Evolutionary conservation across 805 yeast genomes (phyloP).

Genomic region (Lipomyces anomalus): DNA sequence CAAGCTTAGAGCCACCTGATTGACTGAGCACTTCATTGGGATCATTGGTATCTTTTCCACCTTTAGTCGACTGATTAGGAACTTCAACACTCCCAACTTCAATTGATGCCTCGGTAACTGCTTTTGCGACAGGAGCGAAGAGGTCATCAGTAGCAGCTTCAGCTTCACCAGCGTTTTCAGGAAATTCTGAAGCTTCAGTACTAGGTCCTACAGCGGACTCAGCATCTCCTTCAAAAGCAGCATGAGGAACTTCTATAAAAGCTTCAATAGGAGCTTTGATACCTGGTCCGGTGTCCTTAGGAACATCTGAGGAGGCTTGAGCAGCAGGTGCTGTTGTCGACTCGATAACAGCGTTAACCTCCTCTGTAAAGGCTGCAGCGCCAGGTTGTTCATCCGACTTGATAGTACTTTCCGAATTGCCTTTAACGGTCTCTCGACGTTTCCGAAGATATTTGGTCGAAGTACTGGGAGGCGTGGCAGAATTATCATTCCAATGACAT

Average conservation of each 20-base stretch:
- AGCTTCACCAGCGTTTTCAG: neutral
- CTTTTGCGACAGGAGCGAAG: too few relatives aligned
- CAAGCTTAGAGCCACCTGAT: too few relatives aligned
- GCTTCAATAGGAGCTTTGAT: neutral
- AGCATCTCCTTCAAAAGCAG: neutral
- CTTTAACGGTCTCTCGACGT: too few relatives aligned
- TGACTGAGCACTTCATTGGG: too few relatives aligned
- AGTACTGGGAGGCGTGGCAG: too few relatives aligned
- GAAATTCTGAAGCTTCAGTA: neutral
- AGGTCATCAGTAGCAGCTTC: constrained; percentile 1
- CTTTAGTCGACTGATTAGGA: too few relatives aligned
- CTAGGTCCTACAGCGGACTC: neutral
- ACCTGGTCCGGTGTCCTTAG: neutral
- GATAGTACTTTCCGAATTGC: too few relatives aligned
- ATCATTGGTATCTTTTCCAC: too few relatives aligned
- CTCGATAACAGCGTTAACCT: constrained; percentile 1
- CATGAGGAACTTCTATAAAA: neutral
- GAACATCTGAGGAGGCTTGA: constrained; percentile 1
- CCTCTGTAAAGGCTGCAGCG: constrained; percentile 3
- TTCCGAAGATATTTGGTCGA: too few relatives aligned
- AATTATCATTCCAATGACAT: constrained; percentile 12
- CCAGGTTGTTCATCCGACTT: constrained; percentile 1
- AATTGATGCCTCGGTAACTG: too few relatives aligned
- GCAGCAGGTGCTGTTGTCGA: neutral
- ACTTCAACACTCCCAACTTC: too few relatives aligned